Evolutionary conservation across 768 basidiomycete genomes (phyloP).

Genomic region (Mycena indigotica): DNA sequence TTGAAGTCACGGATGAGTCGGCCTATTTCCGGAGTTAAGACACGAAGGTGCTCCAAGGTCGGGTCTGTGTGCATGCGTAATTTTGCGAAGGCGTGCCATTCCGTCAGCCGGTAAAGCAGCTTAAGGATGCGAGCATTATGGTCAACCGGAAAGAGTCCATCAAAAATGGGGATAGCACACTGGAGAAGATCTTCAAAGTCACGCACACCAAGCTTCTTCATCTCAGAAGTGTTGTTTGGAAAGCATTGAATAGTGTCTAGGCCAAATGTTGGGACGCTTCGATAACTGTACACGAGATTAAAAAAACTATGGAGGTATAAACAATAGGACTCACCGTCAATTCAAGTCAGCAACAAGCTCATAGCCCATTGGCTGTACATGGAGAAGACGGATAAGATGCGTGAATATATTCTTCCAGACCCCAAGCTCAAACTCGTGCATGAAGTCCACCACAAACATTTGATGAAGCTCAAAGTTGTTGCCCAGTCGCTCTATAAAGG

Average conservation of each 20-base stretch:
- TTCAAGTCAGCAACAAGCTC: slow-evolving; percentile 26
- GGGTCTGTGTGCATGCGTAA: too few relatives aligned
- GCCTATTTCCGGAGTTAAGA: slow-evolving; percentile 8
- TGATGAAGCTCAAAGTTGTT: slow-evolving; percentile 29
- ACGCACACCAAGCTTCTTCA: slow-evolving; percentile 22
- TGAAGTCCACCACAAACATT: slow-evolving; percentile 34
- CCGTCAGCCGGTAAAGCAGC: slow-evolving; percentile 17
- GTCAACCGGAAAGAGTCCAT: slow-evolving; percentile 26
- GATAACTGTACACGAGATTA: too few relatives aligned
- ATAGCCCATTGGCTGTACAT: slow-evolving; percentile 21
- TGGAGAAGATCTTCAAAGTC: slow-evolving; percentile 30
- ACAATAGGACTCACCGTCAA: too few relatives aligned
- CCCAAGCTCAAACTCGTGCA: slow-evolving; percentile 39
- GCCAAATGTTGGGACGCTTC: slow-evolving; percentile 4
- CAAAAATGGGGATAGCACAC: neutral
- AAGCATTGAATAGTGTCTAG: slow-evolving; percentile 24
- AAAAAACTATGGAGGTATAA: too few relatives aligned
- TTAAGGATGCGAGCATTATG: slow-evolving; percentile 21
- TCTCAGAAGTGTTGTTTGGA: slow-evolving; percentile 21
- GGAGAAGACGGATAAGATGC: slow-evolving; percentile 38
- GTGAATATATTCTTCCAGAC: slow-evolving; percentile 38
- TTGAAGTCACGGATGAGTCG: slow-evolving; percentile 13
- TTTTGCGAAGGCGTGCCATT: slow-evolving; percentile 30
- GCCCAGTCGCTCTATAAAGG: slow-evolving; percentile 31
- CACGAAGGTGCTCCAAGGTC: slow-evolving; percentile 11